phyloP scores from a whole-genome alignment of 2,329 filamentous ascomycete species.

The Hypoxylon sp. region DNA sequence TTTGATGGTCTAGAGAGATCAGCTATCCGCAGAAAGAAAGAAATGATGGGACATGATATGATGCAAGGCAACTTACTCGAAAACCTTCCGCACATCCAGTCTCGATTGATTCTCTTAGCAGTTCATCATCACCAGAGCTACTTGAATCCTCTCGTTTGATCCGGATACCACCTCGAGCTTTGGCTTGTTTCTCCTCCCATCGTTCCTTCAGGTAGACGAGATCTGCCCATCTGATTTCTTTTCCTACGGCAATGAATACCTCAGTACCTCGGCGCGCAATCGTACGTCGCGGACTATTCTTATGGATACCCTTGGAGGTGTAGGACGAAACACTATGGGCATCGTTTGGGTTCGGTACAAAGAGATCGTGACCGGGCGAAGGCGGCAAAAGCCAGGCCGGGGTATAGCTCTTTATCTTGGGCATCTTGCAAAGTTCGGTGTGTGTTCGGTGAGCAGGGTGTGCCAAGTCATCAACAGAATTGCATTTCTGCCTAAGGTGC shows the following conservation, averaged over 20 bases:
- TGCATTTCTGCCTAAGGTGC: slow-evolving; percentile 49
- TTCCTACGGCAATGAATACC: slow-evolving; percentile 88
- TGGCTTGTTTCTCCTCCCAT: slow-evolving; percentile 61
- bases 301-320: slow-evolving; percentile 58
- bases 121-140: slow-evolving; percentile 54
- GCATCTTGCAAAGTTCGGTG: slow-evolving; percentile 70
- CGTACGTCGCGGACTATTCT: slow-evolving; percentile 70
- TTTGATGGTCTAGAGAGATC: slow-evolving; percentile 74
- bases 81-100: slow-evolving; percentile 60
- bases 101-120: slow-evolving; percentile 51
- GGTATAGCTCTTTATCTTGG: slow-evolving; percentile 87
- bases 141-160: slow-evolving; percentile 66
- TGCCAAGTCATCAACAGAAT: slow-evolving; percentile 42
- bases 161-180: slow-evolving; percentile 55
- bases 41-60: neutral
- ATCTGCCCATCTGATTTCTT: slow-evolving; percentile 93
- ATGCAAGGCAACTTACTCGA: slow-evolving; percentile 59
- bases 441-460: slow-evolving; percentile 47
- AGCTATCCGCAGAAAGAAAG: slow-evolving; percentile 15
- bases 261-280: slow-evolving; percentile 89
- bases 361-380: slow-evolving; percentile 83
- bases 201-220: slow-evolving; percentile 82
- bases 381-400: slow-evolving; percentile 88
- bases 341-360: slow-evolving; percentile 67
- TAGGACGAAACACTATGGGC: slow-evolving; percentile 57